Conservation (phyloP, 228 moss, liverwort and hornwort genomes). For the Sphagnum fallax region DNA sequence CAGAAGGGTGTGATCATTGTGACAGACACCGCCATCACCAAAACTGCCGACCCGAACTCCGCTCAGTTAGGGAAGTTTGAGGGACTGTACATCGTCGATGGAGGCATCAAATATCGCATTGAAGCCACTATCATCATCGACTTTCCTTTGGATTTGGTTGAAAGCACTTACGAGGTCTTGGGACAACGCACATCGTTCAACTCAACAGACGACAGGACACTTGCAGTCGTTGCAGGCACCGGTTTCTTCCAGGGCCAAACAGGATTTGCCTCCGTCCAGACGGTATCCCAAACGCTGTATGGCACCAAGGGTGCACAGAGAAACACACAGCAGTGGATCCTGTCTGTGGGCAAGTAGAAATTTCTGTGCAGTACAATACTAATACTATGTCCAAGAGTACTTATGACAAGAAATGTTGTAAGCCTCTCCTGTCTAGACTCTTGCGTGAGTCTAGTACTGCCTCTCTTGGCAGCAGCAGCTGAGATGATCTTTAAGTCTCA, state of each 20-base stretch:
- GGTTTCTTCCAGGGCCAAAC: constrained; percentile 3
- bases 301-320: constrained; percentile 2
- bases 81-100: constrained; percentile 6
- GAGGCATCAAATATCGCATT: constrained; percentile 2
- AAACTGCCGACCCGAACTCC: constrained; percentile 8
- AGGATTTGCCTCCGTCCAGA: constrained; percentile 1
- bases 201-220: constrained; percentile 5
- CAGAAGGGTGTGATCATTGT: constrained; percentile 1
- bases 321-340: constrained; percentile 8
- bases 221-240: constrained; percentile 10
- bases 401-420: too few relatives aligned
- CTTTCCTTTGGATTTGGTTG: constrained; percentile 15
- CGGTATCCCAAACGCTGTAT: constrained; percentile 5
- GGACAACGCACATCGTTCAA: constrained; percentile 8
- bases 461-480: too few relatives aligned
- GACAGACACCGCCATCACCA: constrained; percentile 1
- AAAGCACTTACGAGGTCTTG: constrained; percentile 14
- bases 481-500: too few relatives aligned
- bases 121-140: constrained; percentile 9
- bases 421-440: too few relatives aligned
- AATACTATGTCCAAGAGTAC: too few relatives aligned
- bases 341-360: constrained; percentile 8
- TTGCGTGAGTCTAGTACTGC: too few relatives aligned
- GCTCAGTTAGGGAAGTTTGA: constrained; percentile 1
- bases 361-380: too few relatives aligned